Evolutionary conservation across 768 basidiomycete species (phyloP).

Genomic region (Dentipellis fragilis): DNA sequence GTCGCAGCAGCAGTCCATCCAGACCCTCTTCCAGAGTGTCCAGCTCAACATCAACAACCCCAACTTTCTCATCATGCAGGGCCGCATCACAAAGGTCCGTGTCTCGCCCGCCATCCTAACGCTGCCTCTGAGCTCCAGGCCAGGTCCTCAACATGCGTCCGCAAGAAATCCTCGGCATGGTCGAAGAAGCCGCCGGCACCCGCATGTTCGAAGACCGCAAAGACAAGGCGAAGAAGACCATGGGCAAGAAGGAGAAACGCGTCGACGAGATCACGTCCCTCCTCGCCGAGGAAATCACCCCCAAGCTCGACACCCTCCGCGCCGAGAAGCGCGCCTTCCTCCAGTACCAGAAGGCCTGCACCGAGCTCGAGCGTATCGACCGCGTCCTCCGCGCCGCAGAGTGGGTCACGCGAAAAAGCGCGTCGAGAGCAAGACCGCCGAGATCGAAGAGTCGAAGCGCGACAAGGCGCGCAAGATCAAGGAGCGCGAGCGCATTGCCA

Average conservation of each 20-base stretch:
- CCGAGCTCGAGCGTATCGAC: conserved; percentile 80
- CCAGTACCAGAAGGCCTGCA: conserved; percentile 79
- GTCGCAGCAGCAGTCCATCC: conserved; percentile 72
- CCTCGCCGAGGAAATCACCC: conserved; percentile 83
- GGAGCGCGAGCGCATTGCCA: conserved; percentile 36
- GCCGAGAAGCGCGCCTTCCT: conserved; percentile 83
- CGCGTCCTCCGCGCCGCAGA: conserved; percentile 82
- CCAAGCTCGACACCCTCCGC: conserved; percentile 87
- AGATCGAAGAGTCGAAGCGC: conserved; percentile 39
- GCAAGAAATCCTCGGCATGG: conserved; percentile 95
- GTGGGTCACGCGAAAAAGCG: conserved; percentile 56
- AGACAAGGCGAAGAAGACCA: conserved; percentile 91
- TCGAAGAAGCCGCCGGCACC: conserved; percentile 97
- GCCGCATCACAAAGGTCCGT: conserved; percentile 90
- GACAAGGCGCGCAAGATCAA: conserved; percentile 39
- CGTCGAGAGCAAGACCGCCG: conserved; percentile 43
- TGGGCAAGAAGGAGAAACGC: conserved; percentile 95
- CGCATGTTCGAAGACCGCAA: conserved; percentile 99
- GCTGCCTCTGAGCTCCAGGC: background rate
- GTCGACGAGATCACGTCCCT: conserved; percentile 80
- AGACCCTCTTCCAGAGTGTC: conserved; percentile 90
- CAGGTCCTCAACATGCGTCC: conserved; percentile 96
- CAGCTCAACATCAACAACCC: conserved; percentile 99
- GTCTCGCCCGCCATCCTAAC: background rate
- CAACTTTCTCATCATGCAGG: conserved; percentile 99